Evolutionary conservation across 371 early-diverging fungal species (phyloP).

Genomic region (Mucor ambiguus): DNA sequence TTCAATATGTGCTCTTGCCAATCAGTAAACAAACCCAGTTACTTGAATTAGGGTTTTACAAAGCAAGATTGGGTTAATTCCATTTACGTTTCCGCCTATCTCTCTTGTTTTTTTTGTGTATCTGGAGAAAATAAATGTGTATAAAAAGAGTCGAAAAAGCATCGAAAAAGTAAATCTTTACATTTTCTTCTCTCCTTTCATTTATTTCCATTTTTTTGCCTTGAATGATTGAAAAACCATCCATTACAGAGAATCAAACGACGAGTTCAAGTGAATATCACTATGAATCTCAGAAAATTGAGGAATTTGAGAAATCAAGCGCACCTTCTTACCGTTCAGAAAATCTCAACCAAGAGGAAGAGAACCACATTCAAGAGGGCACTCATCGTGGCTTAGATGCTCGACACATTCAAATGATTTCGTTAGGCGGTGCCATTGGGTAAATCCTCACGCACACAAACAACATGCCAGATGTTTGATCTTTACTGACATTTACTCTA

Average conservation of each 20-base stretch:
- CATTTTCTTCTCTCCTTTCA: constrained; percentile 12
- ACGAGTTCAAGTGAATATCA: constrained; percentile 5
- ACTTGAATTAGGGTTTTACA: neutral
- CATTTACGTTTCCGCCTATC: constrained; percentile 17
- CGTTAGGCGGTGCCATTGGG: constrained; percentile 76
- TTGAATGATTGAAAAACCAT: constrained; percentile 17
- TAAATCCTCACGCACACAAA: neutral
- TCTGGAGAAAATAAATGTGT: neutral
- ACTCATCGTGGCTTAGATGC: constrained; percentile 62
- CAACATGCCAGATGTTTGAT: neutral
- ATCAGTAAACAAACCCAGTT: neutral
- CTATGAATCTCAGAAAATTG: constrained; percentile 17
- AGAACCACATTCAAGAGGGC: constrained; percentile 29
- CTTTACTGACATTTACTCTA: constrained; percentile 2
- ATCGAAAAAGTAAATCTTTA: neutral
- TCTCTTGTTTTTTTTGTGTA: neutral
- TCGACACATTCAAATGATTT: constrained; percentile 81
- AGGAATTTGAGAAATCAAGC: constrained; percentile 10
- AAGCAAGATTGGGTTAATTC: constrained; percentile 8
- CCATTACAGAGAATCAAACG: constrained; percentile 1
- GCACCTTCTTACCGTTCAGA: constrained; percentile 16
- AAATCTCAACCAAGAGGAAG: constrained; percentile 23
- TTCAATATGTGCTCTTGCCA: constrained; percentile 10
- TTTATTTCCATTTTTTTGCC: constrained; percentile 1
- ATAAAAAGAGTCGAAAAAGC: neutral